phyloP scores from a whole-genome alignment of 78 protist species.

The Protostelium mycophagum region DNA sequence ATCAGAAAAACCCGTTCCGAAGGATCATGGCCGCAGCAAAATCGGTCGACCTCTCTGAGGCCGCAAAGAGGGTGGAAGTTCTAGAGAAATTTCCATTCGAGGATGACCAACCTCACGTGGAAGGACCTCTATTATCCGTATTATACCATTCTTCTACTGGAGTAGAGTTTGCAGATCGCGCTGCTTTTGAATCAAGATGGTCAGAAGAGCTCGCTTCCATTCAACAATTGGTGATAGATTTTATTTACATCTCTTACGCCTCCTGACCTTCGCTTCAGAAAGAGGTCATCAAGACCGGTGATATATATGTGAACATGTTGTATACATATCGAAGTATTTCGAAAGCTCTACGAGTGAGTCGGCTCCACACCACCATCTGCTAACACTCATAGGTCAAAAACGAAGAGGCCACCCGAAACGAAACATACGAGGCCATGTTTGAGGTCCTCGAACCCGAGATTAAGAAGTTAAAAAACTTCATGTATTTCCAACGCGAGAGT shows the following conservation, averaged over 20 bases:
- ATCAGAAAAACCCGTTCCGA: too few species aligned
- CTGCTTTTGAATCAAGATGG: constrained; percentile 63
- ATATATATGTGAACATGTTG: constrained; percentile 47
- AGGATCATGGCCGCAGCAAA: not conserved
- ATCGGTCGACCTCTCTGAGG: constrained; percentile 23
- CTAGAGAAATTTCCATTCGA: constrained; percentile 52
- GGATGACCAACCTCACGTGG: constrained; percentile 55
- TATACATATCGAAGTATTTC: constrained; percentile 70
- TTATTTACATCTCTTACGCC: not conserved
- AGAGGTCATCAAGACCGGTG: constrained; percentile 23
- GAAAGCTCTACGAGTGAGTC: constrained; percentile 19
- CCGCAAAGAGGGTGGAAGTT: constrained; percentile 42
- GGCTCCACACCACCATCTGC: not conserved
- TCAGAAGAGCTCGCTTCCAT: constrained; percentile 44
- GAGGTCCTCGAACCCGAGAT: constrained; percentile 66
- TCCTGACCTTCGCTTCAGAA: too few species aligned
- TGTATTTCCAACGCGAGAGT: constrained; percentile 38
- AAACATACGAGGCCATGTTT: constrained; percentile 51
- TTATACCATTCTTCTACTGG: constrained; percentile 14
- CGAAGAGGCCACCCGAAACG: constrained; percentile 65
- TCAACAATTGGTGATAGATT: constrained; percentile 33
- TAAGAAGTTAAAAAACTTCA: constrained; percentile 58
- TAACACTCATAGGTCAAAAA: not conserved
- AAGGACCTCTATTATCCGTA: constrained; percentile 15
- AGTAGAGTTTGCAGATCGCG: constrained; percentile 38